Evolutionary conservation across 73 alveolate species (phyloP).

Genomic region (Vitrella brassicaformis): DNA sequence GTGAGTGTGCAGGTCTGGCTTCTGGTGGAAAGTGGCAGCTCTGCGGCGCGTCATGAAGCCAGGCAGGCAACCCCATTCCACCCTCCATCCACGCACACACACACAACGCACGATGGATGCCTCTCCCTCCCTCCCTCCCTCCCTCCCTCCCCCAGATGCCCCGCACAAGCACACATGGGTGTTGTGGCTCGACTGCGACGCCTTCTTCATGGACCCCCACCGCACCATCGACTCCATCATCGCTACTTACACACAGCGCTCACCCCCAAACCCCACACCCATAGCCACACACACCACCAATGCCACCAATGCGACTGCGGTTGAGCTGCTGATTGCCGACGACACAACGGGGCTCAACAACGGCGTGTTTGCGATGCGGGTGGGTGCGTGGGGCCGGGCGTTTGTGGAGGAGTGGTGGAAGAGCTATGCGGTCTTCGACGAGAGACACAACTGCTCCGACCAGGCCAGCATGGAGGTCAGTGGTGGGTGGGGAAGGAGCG

Average conservation of each 20-base stretch:
- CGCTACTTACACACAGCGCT: background rate
- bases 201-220: background rate
- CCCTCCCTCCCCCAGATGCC: background rate
- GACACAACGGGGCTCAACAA: background rate
- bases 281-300: background rate
- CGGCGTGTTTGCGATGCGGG: background rate
- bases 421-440: background rate
- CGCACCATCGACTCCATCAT: background rate
- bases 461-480: background rate
- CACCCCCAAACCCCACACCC: too few relatives aligned
- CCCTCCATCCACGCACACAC: background rate
- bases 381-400: background rate
- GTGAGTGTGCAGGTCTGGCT: too few relatives aligned
- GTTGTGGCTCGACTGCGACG: background rate
- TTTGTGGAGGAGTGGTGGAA: background rate
- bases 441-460: background rate
- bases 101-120: background rate
- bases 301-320: background rate
- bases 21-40: background rate
- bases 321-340: background rate
- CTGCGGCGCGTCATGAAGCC: background rate
- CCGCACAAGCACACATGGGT: background rate
- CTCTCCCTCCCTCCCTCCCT: too few relatives aligned
- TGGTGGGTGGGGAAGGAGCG: too few relatives aligned
- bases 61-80: background rate